Conservation (phyloP, 78 protist genomes). For the Dictyostelium brefeldianum region DNA sequence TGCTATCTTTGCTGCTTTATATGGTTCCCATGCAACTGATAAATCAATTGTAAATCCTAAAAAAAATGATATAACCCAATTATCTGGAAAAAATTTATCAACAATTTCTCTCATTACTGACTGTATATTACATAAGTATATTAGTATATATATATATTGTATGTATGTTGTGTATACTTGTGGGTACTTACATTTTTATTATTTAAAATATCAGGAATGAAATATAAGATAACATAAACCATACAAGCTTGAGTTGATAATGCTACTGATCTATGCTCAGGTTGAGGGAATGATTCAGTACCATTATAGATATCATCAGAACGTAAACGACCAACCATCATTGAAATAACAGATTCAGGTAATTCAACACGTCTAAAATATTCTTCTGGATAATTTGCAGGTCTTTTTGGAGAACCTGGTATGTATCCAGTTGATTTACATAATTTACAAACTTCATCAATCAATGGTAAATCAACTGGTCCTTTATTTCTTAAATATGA, state of each 20-base stretch:
- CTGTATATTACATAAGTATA: background rate
- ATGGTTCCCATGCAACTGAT: slow-evolving; percentile 93
- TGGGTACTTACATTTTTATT: slow-evolving; percentile 42
- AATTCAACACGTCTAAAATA: slow-evolving; percentile 86
- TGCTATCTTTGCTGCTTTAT: slow-evolving; percentile 96
- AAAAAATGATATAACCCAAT: slow-evolving; percentile 97
- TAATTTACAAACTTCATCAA: slow-evolving; percentile 95
- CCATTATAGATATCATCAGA: slow-evolving; percentile 97
- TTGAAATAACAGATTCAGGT: slow-evolving; percentile 82
- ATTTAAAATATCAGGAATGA: slow-evolving; percentile 93
- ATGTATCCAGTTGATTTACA: slow-evolving; percentile 92
- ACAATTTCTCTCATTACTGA: slow-evolving; percentile 98
- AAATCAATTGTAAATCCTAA: slow-evolving; percentile 97
- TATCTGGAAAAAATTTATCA: slow-evolving; percentile 97
- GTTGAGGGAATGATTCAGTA: slow-evolving; percentile 93
- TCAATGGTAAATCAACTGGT: slow-evolving; percentile 82
- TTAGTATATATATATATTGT: background rate
- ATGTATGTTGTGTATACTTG: background rate
- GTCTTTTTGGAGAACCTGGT: slow-evolving; percentile 66
- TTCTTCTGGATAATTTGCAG: slow-evolving; percentile 95
- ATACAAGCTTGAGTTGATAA: slow-evolving; percentile 96
- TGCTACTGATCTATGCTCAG: slow-evolving; percentile 98
- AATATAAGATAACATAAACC: slow-evolving; percentile 96
- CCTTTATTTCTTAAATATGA: slow-evolving; percentile 97
- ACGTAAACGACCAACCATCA: slow-evolving; percentile 95